A percentile compares a stretch with the other conserved stretches of the same genome.
Evolutionary conservation across 2,329 filamentous ascomycete genomes (phyloP).

Genomic region (Beauveria caledonica): DNA sequence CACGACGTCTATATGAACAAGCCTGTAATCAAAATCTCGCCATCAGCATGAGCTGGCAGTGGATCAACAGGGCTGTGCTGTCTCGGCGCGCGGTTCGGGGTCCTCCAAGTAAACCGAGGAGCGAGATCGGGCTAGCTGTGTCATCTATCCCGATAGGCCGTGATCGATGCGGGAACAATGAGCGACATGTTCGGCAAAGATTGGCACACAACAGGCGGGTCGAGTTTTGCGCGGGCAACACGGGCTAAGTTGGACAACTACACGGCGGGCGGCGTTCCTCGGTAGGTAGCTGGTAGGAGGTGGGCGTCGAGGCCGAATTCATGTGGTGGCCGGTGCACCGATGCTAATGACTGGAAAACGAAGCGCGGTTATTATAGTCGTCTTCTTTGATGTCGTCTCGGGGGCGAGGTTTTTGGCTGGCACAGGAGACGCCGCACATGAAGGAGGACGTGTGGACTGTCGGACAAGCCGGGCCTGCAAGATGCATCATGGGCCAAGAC

Average conservation of each 20-base stretch:
- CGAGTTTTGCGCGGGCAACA: not conserved
- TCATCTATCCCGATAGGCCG: not conserved
- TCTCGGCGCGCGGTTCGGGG: conserved; percentile 2
- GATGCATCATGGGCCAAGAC: not conserved
- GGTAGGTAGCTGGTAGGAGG: not conserved
- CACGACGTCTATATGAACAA: not conserved
- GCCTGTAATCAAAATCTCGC: not conserved
- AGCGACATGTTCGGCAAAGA: not conserved
- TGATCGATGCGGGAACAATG: not conserved
- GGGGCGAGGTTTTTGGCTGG: not conserved
- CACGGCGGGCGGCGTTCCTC: not conserved
- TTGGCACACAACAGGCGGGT: not conserved
- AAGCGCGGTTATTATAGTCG: not conserved
- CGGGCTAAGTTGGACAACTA: not conserved
- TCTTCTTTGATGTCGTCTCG: not conserved
- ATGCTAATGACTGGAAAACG: not conserved
- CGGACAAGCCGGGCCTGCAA: not conserved
- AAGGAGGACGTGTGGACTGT: not conserved
- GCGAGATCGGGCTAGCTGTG: not conserved
- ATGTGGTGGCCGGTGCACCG: no score
- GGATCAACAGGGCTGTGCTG: not conserved
- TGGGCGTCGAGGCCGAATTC: no score
- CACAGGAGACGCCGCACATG: not conserved
- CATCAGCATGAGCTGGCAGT: not conserved
- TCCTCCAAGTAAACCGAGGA: not conserved